Percentiles rank a stretch among this genome's conserved stretches.
These are phyloP conservation scores for Microbotryum violaceum DNA, from an alignment of 1,284 basidiomycete genomes.

Conservation along the genomic window DNA sequence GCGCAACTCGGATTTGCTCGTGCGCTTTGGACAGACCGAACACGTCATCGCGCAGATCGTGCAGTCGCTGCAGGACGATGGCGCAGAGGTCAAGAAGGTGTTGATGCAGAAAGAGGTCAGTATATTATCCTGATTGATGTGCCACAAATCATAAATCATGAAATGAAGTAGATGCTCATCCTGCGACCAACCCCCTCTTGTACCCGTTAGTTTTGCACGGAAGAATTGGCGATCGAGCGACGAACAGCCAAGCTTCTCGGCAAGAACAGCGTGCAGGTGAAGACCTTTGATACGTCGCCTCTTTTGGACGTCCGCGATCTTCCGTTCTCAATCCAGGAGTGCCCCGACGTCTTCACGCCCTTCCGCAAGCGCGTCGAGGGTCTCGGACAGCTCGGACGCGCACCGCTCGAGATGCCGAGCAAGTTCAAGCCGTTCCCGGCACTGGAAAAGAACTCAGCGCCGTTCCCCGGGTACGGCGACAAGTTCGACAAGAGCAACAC, in stretches of 20 bases:
- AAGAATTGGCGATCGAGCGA: slow-evolving; percentile 35
- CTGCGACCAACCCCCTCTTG: neutral
- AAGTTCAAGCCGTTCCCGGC: slow-evolving; percentile 39
- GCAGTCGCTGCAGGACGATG: slow-evolving; percentile 38
- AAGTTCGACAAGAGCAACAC: slow-evolving; percentile 11
- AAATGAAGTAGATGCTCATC: neutral
- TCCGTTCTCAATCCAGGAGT: slow-evolving; percentile 44
- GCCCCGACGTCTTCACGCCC: slow-evolving; percentile 48
- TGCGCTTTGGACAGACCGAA: slow-evolving; percentile 49
- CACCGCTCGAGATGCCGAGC: slow-evolving; percentile 26
- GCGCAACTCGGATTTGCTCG: slow-evolving; percentile 46
- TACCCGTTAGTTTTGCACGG: slow-evolving; percentile 35
- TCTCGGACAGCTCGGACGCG: slow-evolving; percentile 40
- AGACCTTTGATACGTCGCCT: slow-evolving; percentile 39
- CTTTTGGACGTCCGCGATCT: slow-evolving; percentile 44
- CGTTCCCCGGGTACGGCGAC: slow-evolving; percentile 25
- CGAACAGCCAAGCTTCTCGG: slow-evolving; percentile 23
- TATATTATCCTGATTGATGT: neutral
- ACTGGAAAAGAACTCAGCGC: neutral
- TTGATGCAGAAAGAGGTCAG: slow-evolving; percentile 45
- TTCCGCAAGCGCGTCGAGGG: slow-evolving; percentile 48
- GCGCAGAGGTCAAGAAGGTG: slow-evolving; percentile 44
- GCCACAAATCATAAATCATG: neutral
- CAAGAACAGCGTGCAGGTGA: slow-evolving; percentile 30
- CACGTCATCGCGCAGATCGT: slow-evolving; percentile 43